Conservation (phyloP, 2,329 filamentous ascomycete species). For the Phyllosticta ampelicida region DNA sequence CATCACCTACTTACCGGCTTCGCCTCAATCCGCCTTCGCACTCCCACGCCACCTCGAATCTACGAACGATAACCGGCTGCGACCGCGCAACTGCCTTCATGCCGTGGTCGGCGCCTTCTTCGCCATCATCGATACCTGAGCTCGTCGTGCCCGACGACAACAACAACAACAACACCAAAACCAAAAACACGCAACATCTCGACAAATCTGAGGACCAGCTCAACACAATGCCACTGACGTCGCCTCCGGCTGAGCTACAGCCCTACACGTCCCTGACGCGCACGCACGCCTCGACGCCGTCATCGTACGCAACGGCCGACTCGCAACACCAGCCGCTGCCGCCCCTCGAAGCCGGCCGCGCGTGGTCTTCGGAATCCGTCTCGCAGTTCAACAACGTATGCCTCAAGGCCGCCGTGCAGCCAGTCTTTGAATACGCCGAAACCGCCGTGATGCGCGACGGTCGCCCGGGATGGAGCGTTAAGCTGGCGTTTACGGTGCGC, state of each 20-base stretch:
- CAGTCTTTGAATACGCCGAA: not conserved
- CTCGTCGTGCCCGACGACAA: slow-evolving; percentile 1
- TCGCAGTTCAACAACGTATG: slow-evolving; percentile 12
- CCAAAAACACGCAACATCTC: slow-evolving; percentile 1
- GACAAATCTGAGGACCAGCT: slow-evolving; percentile 7
- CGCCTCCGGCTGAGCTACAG: not conserved
- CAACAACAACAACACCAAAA: no score
- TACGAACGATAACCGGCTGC: not conserved
- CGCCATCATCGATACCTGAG: not conserved
- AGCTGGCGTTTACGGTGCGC: slow-evolving; percentile 17
- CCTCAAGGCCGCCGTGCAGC: slow-evolving; percentile 3
- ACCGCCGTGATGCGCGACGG: not conserved
- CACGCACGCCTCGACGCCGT: not conserved
- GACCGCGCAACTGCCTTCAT: not conserved
- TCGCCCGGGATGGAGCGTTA: slow-evolving; percentile 16
- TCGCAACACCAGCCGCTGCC: not conserved
- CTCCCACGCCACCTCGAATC: not conserved
- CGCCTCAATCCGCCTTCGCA: no score
- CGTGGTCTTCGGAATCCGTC: slow-evolving; percentile 4
- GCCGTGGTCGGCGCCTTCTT: not conserved
- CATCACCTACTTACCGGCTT: no score
- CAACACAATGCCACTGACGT: not conserved
- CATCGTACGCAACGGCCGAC: not conserved
- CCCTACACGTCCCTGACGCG: not conserved
- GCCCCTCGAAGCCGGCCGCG: not conserved